Evolutionary conservation across 1,284 basidiomycete species (phyloP).

Genomic region (Cryptococcus jaspeensis): DNA sequence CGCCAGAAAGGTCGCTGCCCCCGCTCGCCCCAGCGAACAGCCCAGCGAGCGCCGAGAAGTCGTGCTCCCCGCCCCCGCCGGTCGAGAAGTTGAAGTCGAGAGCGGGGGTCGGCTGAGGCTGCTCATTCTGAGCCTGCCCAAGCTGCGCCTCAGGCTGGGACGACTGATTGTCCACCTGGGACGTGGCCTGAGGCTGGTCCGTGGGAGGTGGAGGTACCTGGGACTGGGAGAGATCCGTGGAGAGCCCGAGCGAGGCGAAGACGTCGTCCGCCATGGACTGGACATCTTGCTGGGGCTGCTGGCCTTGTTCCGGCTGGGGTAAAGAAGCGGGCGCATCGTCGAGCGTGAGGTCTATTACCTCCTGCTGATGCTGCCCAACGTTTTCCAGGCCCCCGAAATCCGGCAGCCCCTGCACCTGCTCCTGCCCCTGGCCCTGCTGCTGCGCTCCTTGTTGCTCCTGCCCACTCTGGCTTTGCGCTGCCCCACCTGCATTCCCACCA

Average conservation of each 20-base stretch:
- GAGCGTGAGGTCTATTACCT: constrained; percentile 1
- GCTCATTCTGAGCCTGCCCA: not conserved
- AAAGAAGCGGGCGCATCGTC: not conserved
- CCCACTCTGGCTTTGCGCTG: not conserved
- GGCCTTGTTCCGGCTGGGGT: constrained; percentile 1
- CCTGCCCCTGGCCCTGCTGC: not conserved
- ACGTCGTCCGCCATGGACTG: not conserved
- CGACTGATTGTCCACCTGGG: not conserved
- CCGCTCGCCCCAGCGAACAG: constrained; percentile 4
- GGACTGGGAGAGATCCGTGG: not conserved
- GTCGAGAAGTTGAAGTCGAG: constrained; percentile 11
- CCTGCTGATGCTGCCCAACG: not conserved
- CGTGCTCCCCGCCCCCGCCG: constrained; percentile 6
- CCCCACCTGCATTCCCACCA: not conserved
- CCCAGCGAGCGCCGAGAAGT: constrained; percentile 19
- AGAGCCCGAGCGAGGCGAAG: constrained; percentile 9
- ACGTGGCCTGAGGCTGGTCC: not conserved
- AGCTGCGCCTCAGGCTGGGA: not conserved
- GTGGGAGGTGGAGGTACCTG: not conserved
- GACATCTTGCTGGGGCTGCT: not conserved
- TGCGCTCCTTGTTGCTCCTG: not conserved
- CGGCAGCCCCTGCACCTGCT: not conserved
- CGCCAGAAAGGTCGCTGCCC: not conserved
- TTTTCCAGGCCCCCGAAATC: not conserved
- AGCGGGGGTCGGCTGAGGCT: not conserved